Base-by-base conservation (phyloP, 371 early-diverging fungal genomes). In the Rhizopus delemar region DNA sequence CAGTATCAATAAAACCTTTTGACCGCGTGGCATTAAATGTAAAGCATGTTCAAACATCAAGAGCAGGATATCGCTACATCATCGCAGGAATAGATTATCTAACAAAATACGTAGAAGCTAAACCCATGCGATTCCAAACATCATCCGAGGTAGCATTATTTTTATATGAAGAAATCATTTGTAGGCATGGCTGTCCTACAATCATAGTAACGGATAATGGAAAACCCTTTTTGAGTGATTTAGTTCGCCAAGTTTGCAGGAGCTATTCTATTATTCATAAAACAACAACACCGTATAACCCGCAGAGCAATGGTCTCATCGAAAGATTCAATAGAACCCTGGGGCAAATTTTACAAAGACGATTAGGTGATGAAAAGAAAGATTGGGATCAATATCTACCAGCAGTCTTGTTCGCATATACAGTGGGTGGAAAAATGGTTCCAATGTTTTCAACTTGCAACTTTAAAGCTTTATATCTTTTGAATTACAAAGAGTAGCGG, bases 101-200 rank as follows among this genome's bases (percentile, higher is more conserved):
- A n/a, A n/a, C 56, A 3, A 56, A 56, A 34, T 56, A 41, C 13
- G 46, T 56, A 5, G 56, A 56, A 46, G 46, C 35, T 13, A 22
- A 35, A 3, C 45, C 51, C 3, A 1, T 57, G 39, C 3, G 39
- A 51, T 33, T 45, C 28, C 28, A 41, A 12, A 52, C 36, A 8
- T 22, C 59, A 3, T 7, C 45, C 3, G 59, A 51, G 33, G 36
- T 59, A 15, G 9, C 32, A n/a, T 35, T n/a, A 4, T 59, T 22
- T n/a, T n/a, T n/a, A n/a, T 51, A 52, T 43, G 59, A 59, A 52
- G 59, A 57, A 13, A 41, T 49, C 6, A 48, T 57, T 8, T 28
- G 15, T 33, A 29, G 51, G 2, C 58, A 57, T 59, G 52, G 52
- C 8, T 35, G 32, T 36, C 52, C 52, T 2, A 5, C 33, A n/a